Evolutionary conservation across 2,329 filamentous ascomycete species (phyloP).

Genomic region (Salinomyces thailandicus): DNA sequence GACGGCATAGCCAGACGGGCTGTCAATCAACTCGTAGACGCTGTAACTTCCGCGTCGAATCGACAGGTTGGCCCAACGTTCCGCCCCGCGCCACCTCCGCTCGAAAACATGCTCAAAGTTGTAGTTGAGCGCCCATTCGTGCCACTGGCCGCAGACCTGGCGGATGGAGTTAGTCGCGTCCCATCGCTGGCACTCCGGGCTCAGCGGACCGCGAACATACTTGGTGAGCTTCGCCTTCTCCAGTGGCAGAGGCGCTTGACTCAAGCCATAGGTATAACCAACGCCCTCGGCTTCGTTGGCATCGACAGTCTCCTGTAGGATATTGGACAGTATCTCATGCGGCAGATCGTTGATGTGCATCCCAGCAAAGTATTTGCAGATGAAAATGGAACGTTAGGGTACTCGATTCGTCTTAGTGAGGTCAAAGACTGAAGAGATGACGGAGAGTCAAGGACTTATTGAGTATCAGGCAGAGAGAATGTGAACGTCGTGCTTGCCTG

Average conservation of each 20-base stretch:
- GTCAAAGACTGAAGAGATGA: no score
- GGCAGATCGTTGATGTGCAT: constrained; percentile 40
- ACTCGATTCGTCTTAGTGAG: no score
- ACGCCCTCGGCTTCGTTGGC: constrained; percentile 39
- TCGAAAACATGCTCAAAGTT: constrained; percentile 43
- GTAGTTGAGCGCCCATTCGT: constrained; percentile 43
- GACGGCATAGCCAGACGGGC: constrained; percentile 37
- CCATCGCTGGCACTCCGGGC: constrained; percentile 43
- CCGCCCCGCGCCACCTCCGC: constrained; percentile 41
- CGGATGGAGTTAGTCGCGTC: constrained; percentile 40
- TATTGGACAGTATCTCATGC: constrained; percentile 41
- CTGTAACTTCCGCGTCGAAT: constrained; percentile 31
- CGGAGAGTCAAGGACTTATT: no score
- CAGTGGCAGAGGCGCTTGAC: constrained; percentile 38
- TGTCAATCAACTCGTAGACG: constrained; percentile 40
- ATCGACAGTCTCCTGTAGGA: constrained; percentile 40
- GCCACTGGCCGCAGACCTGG: constrained; percentile 41
- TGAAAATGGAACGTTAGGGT: no score
- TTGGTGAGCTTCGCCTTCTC: constrained; percentile 35
- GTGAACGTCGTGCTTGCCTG: no score
- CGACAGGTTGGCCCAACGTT: constrained; percentile 43
- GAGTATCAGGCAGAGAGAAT: no score
- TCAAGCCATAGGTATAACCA: constrained; percentile 44
- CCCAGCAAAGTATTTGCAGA: constrained; percentile 1
- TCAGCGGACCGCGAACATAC: constrained; percentile 43